A percentile compares a stretch with the other conserved stretches of the same genome.
Conservation (phyloP, 257 asterid species). For the Ophiorrhiza pumila region DNA sequence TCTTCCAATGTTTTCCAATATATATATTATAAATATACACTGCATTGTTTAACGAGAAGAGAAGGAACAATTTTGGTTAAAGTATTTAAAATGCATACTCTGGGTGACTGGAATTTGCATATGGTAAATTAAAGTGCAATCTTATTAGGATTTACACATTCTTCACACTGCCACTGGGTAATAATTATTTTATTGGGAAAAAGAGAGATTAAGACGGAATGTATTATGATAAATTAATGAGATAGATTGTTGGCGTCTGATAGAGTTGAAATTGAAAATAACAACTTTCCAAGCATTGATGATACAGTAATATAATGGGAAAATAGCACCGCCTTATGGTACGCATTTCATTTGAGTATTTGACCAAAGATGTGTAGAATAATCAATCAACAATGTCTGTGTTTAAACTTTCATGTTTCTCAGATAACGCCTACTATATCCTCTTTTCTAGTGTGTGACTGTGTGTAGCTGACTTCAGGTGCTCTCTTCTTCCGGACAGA, state of each 20-base stretch:
- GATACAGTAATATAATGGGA: neutral
- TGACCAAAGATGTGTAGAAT: neutral
- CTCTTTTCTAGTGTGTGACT: too few species aligned
- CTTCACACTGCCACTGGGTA: neutral
- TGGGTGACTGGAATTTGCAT: constrained; percentile 9
- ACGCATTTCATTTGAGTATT: too few species aligned
- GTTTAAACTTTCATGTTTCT: neutral
- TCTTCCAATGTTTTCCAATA: too few species aligned
- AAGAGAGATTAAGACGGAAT: constrained; percentile 14
- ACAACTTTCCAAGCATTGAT: neutral
- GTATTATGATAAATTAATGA: neutral
- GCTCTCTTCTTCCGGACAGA: neutral
- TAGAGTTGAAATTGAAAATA: neutral
- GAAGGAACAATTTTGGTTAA: neutral
- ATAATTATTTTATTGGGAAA: neutral
- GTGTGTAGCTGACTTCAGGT: neutral
- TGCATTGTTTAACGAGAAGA: neutral
- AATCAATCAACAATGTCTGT: too few species aligned
- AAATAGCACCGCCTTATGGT: neutral
- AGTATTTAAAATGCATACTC: neutral
- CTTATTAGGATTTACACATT: constrained; percentile 28
- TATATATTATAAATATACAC: too few species aligned
- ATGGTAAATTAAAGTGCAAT: constrained; percentile 13
- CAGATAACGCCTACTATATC: neutral
- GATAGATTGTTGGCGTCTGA: neutral